Evolutionary conservation across 140 eudicot genomes (phyloP), one percentile per base, ranked within the genome.

Genomic region (Anethum foeniculum): DNA sequence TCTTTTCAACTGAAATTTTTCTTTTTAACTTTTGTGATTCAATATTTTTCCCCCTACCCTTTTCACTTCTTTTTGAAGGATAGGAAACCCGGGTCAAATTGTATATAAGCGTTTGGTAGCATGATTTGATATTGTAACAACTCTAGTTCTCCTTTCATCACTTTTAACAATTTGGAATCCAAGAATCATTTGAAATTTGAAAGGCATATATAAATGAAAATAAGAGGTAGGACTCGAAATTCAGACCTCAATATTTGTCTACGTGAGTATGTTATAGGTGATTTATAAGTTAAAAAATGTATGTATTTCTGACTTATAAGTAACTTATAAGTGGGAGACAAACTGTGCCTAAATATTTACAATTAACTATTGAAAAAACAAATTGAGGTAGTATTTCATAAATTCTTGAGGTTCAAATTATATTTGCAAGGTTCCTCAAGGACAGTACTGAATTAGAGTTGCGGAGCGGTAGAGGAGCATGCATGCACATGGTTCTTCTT

Each of bases 81-180:
- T n/a, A 60, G 32, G 32, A n/a, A 60, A n/a, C 68, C 32, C 32
- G 3, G 30, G 68, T 60, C 30, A 60, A n/a, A 21, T 60, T 60
- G 68, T 62, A 62, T 62, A 62, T 27, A 62, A 27, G 71, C 71
- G 71, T 62, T 62, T 62, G 71, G 71, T 62, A 12, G 71, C 18
- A 10, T 62, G 71, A 62, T 62, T 62, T 62, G 71, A 62, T 62
- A 27, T 62, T 11, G 71, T 12, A 62, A 62, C 71, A 62, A 62
- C 71, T 28, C 36, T 60, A 25, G 1, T 10, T 25, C 69, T 8
- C 71, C 16, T 62, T 60, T 62, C 32, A 9, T n/a, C 30, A 23
- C 30, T 11, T n/a, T n/a, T 2, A 0, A 9, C 18, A 27, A 1
- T 25, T 27, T 25, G 71, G 71, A 62, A 62, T 62, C 71, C 71